A percentile compares a stretch with the other conserved stretches of the same genome.
Evolutionary conservation across 768 basidiomycete species (phyloP).

Genomic region (Hydnomerulius pinastri): DNA sequence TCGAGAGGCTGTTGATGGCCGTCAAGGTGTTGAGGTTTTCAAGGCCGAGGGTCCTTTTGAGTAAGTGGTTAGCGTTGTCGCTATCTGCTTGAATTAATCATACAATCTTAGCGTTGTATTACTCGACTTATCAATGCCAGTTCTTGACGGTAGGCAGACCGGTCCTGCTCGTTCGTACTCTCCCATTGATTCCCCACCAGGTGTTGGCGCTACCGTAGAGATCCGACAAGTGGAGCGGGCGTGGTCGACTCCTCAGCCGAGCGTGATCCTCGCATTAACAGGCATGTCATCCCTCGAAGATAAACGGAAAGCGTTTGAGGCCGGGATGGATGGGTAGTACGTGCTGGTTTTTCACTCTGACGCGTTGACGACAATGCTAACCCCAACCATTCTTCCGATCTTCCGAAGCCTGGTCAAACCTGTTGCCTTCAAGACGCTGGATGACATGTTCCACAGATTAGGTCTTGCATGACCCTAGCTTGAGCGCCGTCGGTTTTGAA

Average conservation of each 20-base stretch:
- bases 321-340: slow-evolving; percentile 94
- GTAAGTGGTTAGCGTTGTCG: slow-evolving; percentile 45
- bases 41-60: slow-evolving; percentile 78
- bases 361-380: not conserved
- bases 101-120: slow-evolving; percentile 67
- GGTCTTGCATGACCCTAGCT: slow-evolving; percentile 44
- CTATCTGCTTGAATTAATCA: slow-evolving; percentile 1
- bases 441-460: slow-evolving; percentile 78
- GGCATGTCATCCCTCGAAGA: slow-evolving; percentile 94
- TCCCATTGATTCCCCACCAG: slow-evolving; percentile 36
- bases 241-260: slow-evolving; percentile 31
- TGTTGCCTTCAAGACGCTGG: slow-evolving; percentile 89
- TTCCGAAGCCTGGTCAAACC: slow-evolving; percentile 82
- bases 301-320: slow-evolving; percentile 86
- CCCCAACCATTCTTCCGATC: not conserved
- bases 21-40: slow-evolving; percentile 79
- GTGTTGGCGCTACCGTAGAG: slow-evolving; percentile 79
- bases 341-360: slow-evolving; percentile 33
- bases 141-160: slow-evolving; percentile 73
- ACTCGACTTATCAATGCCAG: slow-evolving; percentile 90
- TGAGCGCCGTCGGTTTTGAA: not conserved
- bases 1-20: slow-evolving; percentile 81
- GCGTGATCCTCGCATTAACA: slow-evolving; percentile 83
- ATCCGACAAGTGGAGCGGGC: slow-evolving; percentile 75
- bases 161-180: not conserved